Base-by-base conservation (phyloP, 345 rosid species). In the Eucalyptus globulus region DNA sequence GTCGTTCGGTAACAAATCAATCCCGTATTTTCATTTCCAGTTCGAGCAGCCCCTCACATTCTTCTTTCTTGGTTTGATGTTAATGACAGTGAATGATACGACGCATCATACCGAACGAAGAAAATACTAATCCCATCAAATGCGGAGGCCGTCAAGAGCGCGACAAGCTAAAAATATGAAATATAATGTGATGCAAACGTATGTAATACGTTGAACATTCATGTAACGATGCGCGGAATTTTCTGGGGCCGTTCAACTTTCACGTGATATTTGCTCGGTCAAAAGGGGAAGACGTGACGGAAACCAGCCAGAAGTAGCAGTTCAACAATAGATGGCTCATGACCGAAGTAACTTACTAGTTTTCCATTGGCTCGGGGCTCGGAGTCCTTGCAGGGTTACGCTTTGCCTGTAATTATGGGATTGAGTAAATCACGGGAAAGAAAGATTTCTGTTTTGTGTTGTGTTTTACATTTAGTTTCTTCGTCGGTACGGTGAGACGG, bases 141-240 rank as follows among this genome's bases (percentile, higher is more conserved):
- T 40, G 7, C 29, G 7, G 85, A 40, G 85, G 29, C 15, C 47
- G 21, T 76, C 85, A 6, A 21, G 29, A 37, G 45, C 15, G 7
- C 5, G 83, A 76, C 26, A 11, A 40, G 47, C 85, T 22, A 21
- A 40, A 40, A 76, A 21, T 21, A 21, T 40, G 47, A 37, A 69
- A 72, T 72, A 19, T 19, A 34, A 72, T 19, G 26, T 34, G 44
- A 37, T 34, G 45, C 14, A 72, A 19, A 5, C 44, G 45, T 21
- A 21, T 1, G 27, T 0, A 2, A 22, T 69, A 9, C 81, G 0
- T 40, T 7, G 21, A 17, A 34, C 80, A 69, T 37, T 37, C 14
- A 37, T 10, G 83, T 27, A 19, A 76, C 43, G 22, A 76, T 37
- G 22, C 3, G 83, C 47, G 37, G 47, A 76, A 76, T 37, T 76